Base-by-base conservation (phyloP, 176 grass and related monocot species). In the Poa pratensis region DNA sequence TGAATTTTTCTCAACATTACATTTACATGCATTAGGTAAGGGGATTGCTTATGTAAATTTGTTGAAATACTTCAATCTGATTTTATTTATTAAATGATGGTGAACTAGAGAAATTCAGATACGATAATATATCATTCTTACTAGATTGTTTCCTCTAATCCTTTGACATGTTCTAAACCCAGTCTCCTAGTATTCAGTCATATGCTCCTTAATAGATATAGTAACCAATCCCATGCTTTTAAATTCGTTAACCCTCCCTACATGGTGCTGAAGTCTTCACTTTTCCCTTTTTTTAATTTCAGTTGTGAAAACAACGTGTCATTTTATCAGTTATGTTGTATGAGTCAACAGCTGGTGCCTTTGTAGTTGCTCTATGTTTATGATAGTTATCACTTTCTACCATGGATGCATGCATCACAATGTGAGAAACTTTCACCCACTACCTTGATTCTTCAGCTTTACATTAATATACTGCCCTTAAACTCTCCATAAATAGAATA, bases 331-430 rank as follows among this genome's bases (percentile, higher is more conserved):
- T 48, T 75, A 24, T 81, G 9, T 51, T 35, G 18, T 69, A 51
- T 42, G 24, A 51, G 61, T 89, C 63, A 22, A 35, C 34, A 73
- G 35, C 53, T 62, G 50, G 6, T 34, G 23, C 74, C 45, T 54
- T 20, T 61, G 73, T 60, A 39, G 54, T 88, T 83, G 37, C 27
- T 70, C 61, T 61, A 48, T 59, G 81, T 80, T 72, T 84, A 42
- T 80, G 71, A 19, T 76, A 20, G 50, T 77, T 82, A 24, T 73
- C 23, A 28, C 54, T 26, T 48, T 80, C 37, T 75, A 48, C 0
- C 4, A 27, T 75, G 39, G 9, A 27, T 75, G 3, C 70, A 46
- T 57, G 27, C 60, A 22, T 68, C 19, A 18, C 26, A 82, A 42
- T 68, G 24, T 75, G 64, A 58, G 34, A 68, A 85, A 57, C 20